Base-by-base conservation (phyloP, 768 basidiomycete genomes). In the Chalciporus chontae region DNA sequence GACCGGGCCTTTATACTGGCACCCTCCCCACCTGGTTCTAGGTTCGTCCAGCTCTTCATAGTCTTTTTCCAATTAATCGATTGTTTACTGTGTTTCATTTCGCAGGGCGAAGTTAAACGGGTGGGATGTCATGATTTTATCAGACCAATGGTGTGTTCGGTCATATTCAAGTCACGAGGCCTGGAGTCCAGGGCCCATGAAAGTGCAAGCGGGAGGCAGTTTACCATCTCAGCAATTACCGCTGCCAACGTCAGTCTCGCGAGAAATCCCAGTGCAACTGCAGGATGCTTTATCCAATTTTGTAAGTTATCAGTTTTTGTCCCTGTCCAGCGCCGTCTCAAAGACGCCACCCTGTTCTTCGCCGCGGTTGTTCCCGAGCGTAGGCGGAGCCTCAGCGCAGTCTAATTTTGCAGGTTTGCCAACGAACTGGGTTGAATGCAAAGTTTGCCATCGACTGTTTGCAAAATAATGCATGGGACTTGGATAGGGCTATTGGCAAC, bases 91-190 rank as follows among this genome's bases (percentile, higher is more conserved):
- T 43, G 37, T 21, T 50, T 53, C 58, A 17, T 60, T 48, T 52
- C 27, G 36, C 54, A 85, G 94, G 31, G 93, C 95, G 4, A 85
- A 83, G 62, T 58, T 75, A 45, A 83, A 79, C 47, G 92, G 94
- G 11, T 99, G 96, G 96, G 85, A 90, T 43, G 88, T 92, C 50
- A 74, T 83, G 49, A 85, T 98, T 58, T 73, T 97, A 3, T 96
- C 93, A 14, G 96, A 99, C 68, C 83, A 90, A 55, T 81, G 86
- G 69, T 82, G 81, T 32, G 73, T 97, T 48, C 85, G 94, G 37
- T 77, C 75, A n/a, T 95, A 90, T 67, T 90, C 92, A 5, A 87
- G 81, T 57, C 80, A 80, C 45, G 84, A 84, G 52, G 87, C 87
- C 17, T 95, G 92, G 85, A 75, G 69, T 56, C 80, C 80, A 31